These are phyloP conservation scores for Hirsutella minnesotensis DNA, from an alignment of 2,329 filamentous ascomycete genomes.

Conservation along the genomic window DNA sequence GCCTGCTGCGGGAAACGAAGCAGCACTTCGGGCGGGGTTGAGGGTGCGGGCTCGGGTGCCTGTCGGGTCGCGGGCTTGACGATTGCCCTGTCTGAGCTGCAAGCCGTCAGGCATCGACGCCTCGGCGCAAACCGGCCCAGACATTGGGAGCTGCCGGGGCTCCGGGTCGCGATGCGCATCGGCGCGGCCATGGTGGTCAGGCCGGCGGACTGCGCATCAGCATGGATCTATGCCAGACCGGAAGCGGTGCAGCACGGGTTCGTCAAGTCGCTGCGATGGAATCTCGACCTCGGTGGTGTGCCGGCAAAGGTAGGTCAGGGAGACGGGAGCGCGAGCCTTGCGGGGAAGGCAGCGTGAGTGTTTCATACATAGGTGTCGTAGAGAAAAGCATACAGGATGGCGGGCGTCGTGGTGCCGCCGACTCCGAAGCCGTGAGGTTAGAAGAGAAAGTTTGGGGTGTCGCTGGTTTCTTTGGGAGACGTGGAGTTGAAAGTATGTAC, in stretches of 20 bases:
- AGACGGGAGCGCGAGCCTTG: too few relatives aligned
- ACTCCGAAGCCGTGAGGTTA: too few relatives aligned
- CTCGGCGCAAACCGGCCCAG: constrained; percentile 11
- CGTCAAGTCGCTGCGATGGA: background rate
- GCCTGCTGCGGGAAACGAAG: background rate
- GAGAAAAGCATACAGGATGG: too few relatives aligned
- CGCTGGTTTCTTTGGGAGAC: too few relatives aligned
- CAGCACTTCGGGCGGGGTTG: background rate
- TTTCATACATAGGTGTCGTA: too few relatives aligned
- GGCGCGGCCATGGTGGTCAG: constrained; percentile 21
- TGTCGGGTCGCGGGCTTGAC: constrained; percentile 12
- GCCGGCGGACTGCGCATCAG: constrained; percentile 6
- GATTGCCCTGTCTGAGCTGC: constrained; percentile 16
- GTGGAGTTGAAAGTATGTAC: too few relatives aligned
- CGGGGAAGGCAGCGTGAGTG: too few relatives aligned
- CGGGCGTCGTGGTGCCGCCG: too few relatives aligned
- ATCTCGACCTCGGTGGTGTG: too few relatives aligned
- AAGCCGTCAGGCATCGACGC: background rate
- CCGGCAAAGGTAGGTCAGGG: too few relatives aligned
- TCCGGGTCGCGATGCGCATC: constrained; percentile 15
- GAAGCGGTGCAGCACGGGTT: too few relatives aligned
- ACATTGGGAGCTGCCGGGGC: constrained; percentile 13
- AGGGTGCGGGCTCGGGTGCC: background rate
- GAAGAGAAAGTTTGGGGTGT: too few relatives aligned
- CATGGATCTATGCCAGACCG: constrained; percentile 4